phyloP scores from a whole-genome alignment of 371 early-diverging fungal species.

The Furculomyces boomerangus region DNA sequence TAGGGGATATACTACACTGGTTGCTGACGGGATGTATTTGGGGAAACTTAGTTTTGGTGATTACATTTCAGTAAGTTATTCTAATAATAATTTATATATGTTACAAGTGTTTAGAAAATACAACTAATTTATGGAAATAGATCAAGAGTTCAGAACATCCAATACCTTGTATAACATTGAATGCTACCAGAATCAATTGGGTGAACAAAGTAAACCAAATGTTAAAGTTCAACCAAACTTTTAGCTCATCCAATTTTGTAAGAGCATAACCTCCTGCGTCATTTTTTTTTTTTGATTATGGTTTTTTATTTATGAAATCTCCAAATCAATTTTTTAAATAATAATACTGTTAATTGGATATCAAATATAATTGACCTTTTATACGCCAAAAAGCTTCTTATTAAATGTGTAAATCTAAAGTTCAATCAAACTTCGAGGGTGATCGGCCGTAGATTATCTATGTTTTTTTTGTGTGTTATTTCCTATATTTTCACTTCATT shows the following conservation, averaged over 20 bases:
- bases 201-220: constrained; percentile 60
- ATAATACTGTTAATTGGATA: neutral
- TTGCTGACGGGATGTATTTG: neutral
- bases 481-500: neutral
- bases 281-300: neutral
- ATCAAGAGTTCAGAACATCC: constrained; percentile 44
- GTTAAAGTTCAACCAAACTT: constrained; percentile 66
- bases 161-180: constrained; percentile 53
- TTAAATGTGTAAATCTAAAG: neutral
- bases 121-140: constrained; percentile 5
- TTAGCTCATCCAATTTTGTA: constrained; percentile 10
- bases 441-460: neutral
- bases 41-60: neutral
- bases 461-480: neutral
- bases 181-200: constrained; percentile 48
- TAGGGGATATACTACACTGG: neutral
- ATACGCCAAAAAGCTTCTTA: neutral
- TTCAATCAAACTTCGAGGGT: neutral
- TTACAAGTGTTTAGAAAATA: neutral
- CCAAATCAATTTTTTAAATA: neutral
- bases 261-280: neutral
- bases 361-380: neutral
- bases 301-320: neutral
- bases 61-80: neutral
- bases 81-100: neutral